Evolutionary conservation across 805 yeast species (phyloP).

Genomic region (Cyberlindnera maritima): DNA sequence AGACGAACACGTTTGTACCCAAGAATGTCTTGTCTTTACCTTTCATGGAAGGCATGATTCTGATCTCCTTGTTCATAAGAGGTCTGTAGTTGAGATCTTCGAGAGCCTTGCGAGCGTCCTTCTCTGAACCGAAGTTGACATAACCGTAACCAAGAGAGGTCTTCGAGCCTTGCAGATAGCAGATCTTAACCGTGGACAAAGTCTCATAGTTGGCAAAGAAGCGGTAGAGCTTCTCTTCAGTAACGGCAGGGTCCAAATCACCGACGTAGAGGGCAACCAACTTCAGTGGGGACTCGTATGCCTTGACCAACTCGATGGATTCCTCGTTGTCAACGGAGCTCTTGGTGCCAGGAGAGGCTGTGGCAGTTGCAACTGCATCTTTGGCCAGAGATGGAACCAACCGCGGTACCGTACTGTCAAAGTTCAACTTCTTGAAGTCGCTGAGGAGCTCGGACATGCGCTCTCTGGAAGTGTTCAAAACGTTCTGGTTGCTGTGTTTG

Average conservation of each 20-base stretch:
- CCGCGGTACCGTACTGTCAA: not conserved
- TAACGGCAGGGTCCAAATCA: conserved; percentile 48
- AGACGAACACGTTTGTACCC: conserved; percentile 50
- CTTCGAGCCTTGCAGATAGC: conserved; percentile 51
- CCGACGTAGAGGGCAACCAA: conserved; percentile 51
- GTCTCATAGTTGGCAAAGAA: conserved; percentile 44
- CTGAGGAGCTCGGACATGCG: conserved; percentile 27
- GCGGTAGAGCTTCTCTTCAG: conserved; percentile 45
- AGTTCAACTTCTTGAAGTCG: conserved; percentile 26
- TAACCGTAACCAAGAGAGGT: conserved; percentile 72
- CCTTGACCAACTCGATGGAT: conserved; percentile 20
- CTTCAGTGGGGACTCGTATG: conserved; percentile 11
- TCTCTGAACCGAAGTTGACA: conserved; percentile 51
- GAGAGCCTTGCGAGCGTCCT: conserved; percentile 54
- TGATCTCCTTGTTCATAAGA: conserved; percentile 41
- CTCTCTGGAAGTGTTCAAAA: conserved; percentile 14
- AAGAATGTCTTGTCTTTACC: conserved; percentile 37
- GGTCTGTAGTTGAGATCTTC: conserved; percentile 52
- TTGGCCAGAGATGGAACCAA: not conserved
- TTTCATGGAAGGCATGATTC: conserved; percentile 56
- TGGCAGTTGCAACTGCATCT: no score
- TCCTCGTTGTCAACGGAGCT: conserved; percentile 14
- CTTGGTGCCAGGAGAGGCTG: not conserved
- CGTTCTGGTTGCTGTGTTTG: conserved; percentile 1
- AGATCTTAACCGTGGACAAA: conserved; percentile 57